Base-by-base conservation (phyloP, 2,329 filamentous ascomycete genomes). In the Talaromyces funiculosus region DNA sequence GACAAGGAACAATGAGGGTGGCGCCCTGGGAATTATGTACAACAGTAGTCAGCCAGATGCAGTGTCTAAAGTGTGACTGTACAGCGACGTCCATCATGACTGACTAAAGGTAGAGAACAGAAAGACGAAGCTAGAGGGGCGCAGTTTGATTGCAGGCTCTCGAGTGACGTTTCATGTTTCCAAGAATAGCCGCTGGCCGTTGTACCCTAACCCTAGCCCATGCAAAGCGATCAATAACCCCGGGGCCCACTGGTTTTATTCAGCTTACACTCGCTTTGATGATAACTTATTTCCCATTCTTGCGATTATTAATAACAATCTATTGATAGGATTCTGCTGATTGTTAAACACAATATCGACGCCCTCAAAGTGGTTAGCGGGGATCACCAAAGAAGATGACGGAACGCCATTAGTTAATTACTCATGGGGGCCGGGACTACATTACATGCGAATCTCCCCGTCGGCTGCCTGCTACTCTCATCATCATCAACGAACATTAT, bases 161-260 rank as follows among this genome's bases (percentile, higher is more conserved):
- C 29, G 22, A 45, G 16, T 59, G 58, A 60, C 58, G 60, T 61
- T 61, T 61, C 60, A 59, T 24, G 51, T 57, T 61, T 16, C 26
- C 53, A 26, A 40, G 18, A 55, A 55, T 55, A 55, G 53, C 33
- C 22, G 43, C 38, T 8, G 22, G 3, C 43, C 24, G 43, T 47
- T 47, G 43, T 6, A 26, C 43, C 43, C 43, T 47, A 47, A 47
- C 24, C 22, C 43, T 47, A n/a, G 2, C 43, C 12, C 20, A 16
- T 22, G n/a, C 20, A 22, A 22, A 14, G 12, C 10, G 18, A 3
- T 2, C 2, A 24, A 43, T 16, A 14, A 22, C 18, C n/a, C n/a
- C n/a, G n/a, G n/a, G n/a, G n/a, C 16, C 24, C 24, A 29, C n/a
- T 29, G 24, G 14, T 16, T n/a, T 14, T 14, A 24, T 43, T 42